phyloP scores from a whole-genome alignment of 768 basidiomycete genomes.

The Lactifluus subvellereus region DNA sequence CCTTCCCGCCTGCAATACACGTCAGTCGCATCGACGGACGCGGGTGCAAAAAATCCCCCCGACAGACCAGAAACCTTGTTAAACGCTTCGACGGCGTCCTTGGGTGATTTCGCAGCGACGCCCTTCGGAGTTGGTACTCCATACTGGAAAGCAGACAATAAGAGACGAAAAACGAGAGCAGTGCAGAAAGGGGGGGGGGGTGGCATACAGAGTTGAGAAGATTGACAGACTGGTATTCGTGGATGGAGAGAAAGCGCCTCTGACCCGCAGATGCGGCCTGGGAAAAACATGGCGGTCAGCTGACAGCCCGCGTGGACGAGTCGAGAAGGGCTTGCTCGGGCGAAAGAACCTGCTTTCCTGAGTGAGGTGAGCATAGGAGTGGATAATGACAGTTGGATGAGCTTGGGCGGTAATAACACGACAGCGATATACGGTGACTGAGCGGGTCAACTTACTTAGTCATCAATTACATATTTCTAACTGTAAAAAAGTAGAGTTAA shows the following conservation, averaged over 20 bases:
- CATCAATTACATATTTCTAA: slow-evolving; percentile 34
- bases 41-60: background rate
- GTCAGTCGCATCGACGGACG: background rate
- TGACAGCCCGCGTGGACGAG: slow-evolving; percentile 7
- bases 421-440: too few relatives aligned
- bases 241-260: slow-evolving; percentile 90
- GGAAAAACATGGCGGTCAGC: slow-evolving; percentile 17
- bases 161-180: background rate
- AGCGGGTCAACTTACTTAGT: slow-evolving; percentile 31
- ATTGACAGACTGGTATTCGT: slow-evolving; percentile 96
- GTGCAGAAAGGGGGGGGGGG: background rate
- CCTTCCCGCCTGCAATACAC: slow-evolving; percentile 51
- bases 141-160: slow-evolving; percentile 52
- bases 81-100: slow-evolving; percentile 87
- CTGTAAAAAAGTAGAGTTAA: background rate
- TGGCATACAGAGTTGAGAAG: slow-evolving; percentile 81
- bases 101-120: slow-evolving; percentile 75
- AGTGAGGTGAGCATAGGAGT: slow-evolving; percentile 59
- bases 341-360: slow-evolving; percentile 56
- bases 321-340: slow-evolving; percentile 46
- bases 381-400: slow-evolving; percentile 5
- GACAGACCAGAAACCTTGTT: slow-evolving; percentile 69
- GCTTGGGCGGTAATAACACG: background rate
- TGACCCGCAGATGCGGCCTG: slow-evolving; percentile 73
- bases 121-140: slow-evolving; percentile 94